Evolutionary conservation across 441 rosid species (phyloP).

Genomic region (Gossypium laxum): DNA sequence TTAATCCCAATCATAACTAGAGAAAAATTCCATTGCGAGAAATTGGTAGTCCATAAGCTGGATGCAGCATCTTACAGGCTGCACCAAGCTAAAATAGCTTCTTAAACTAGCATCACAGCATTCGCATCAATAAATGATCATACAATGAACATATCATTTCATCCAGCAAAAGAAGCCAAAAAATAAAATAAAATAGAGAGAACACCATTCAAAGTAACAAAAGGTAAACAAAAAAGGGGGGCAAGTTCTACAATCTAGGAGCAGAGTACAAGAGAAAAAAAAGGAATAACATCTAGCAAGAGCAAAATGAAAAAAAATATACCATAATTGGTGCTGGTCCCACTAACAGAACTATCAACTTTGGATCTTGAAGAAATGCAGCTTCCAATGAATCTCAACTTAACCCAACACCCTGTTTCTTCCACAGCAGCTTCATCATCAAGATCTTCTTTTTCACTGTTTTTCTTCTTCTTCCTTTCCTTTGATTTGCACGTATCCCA

Average conservation of each 20-base stretch:
- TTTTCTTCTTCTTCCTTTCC: slow-evolving; percentile 43
- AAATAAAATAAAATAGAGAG: not conserved
- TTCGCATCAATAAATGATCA: slow-evolving; percentile 2
- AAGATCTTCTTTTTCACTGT: slow-evolving; percentile 18
- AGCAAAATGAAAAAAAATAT: slow-evolving; percentile 14
- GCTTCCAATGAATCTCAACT: slow-evolving; percentile 59
- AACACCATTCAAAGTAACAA: not conserved
- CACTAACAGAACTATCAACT: slow-evolving; percentile 73
- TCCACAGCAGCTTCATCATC: slow-evolving; percentile 26
- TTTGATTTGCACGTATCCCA: slow-evolving; percentile 36
- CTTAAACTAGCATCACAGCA: slow-evolving; percentile 1
- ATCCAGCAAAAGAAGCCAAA: not conserved
- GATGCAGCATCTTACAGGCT: not conserved
- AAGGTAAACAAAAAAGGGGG: not conserved
- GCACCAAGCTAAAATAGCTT: not conserved
- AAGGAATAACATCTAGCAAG: not conserved
- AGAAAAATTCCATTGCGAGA: not conserved
- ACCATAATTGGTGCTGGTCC: slow-evolving; percentile 58
- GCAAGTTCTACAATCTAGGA: not conserved
- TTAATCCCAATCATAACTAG: not conserved
- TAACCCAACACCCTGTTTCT: slow-evolving; percentile 68
- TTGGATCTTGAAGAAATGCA: slow-evolving; percentile 87
- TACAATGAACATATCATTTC: not conserved
- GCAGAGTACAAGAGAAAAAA: not conserved
- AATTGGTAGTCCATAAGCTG: not conserved